These are phyloP conservation scores for Arthroderma uncinatum DNA, from an alignment of 2,329 filamentous ascomycete species.

Conservation along the genomic window DNA sequence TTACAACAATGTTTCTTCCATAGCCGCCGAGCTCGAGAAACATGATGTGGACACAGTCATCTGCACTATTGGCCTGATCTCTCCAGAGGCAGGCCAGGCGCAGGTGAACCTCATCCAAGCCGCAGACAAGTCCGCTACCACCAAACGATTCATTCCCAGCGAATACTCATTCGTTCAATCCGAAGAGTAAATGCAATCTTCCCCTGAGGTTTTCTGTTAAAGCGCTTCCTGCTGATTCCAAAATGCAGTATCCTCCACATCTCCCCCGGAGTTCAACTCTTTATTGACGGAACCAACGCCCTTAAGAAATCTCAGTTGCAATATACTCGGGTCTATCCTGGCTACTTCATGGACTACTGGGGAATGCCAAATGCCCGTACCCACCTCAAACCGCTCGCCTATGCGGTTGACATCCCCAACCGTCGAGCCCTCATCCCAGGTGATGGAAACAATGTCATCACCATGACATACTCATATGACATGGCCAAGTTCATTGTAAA, in stretches of 20 bases:
- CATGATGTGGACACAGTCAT: neutral
- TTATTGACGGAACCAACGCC: neutral
- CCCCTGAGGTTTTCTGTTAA: neutral
- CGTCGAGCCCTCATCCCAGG: neutral
- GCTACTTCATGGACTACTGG: conserved; percentile 3
- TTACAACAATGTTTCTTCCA: neutral
- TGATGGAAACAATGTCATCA: neutral
- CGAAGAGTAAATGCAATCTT: neutral
- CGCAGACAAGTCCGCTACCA: neutral
- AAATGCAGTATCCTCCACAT: neutral
- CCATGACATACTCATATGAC: neutral
- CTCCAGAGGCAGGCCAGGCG: neutral
- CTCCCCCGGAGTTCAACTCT: neutral
- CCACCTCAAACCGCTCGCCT: neutral
- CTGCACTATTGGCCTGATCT: neutral
- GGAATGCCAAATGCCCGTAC: neutral
- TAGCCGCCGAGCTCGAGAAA: neutral
- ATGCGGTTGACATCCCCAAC: neutral
- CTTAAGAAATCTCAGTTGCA: neutral
- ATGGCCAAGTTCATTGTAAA: conserved; percentile 2
- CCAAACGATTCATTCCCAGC: conserved; percentile 1
- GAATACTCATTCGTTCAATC: neutral
- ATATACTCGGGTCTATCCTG: neutral
- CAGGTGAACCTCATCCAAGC: conserved; percentile 6
- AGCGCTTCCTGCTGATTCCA: neutral